Conservation (phyloP, 176 grass and related monocot species). For the Guadua angustifolia region DNA sequence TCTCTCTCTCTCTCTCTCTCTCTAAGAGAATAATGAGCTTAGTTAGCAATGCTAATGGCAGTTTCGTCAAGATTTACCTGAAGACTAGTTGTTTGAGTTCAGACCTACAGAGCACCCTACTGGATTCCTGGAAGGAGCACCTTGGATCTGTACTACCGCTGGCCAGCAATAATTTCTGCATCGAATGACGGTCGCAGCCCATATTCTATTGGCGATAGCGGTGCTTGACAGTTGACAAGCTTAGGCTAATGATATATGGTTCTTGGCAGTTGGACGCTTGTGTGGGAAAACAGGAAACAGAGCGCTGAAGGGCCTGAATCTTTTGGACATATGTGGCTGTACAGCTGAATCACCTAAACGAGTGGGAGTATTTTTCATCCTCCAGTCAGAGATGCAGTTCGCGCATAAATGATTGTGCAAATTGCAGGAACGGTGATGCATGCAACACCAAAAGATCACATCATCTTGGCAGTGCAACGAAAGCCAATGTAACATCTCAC, state of each 20-base stretch:
- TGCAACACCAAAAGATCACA: neutral
- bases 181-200: neutral
- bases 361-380: neutral
- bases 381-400: neutral
- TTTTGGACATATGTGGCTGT: neutral
- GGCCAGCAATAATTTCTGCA: conserved; percentile 7
- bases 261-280: neutral
- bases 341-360: conserved; percentile 10
- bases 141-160: neutral
- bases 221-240: neutral
- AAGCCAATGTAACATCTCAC: neutral
- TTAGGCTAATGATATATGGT: neutral
- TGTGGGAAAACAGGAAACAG: conserved; percentile 21
- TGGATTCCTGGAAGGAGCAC: neutral
- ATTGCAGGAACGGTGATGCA: neutral
- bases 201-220: neutral
- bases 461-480: neutral
- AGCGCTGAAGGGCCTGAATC: conserved; percentile 14
- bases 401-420: neutral
- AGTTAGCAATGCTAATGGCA: neutral
- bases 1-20: too few species aligned
- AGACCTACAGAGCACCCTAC: neutral
- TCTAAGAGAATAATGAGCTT: neutral
- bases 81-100: neutral
- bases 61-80: neutral